These are phyloP conservation scores for Rosa lucieae DNA, from an alignment of 306 rosid genomes.

Conservation along the genomic window DNA sequence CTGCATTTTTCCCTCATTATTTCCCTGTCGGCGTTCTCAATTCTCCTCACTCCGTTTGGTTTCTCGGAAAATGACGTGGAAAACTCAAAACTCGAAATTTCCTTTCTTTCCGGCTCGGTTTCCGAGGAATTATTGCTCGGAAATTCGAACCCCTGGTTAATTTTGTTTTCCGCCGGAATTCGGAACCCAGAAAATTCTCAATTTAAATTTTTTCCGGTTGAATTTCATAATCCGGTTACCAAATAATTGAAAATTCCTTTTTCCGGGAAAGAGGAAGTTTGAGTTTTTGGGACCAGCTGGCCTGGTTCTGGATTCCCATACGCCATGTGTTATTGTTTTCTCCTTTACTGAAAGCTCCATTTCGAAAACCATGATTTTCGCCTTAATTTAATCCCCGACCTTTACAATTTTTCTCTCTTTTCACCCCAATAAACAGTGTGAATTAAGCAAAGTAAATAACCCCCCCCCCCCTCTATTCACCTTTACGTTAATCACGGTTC, in stretches of 20 bases:
- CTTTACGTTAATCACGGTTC: slow-evolving; percentile 2
- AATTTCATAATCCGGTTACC: not conserved
- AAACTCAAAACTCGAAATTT: not conserved
- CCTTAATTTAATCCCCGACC: not conserved
- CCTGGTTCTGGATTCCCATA: not conserved
- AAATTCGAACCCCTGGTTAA: not conserved
- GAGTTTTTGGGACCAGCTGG: slow-evolving; percentile 40
- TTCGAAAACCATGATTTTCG: slow-evolving; percentile 1
- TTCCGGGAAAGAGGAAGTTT: not conserved
- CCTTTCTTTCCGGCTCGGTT: not conserved
- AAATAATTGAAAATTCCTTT: not conserved
- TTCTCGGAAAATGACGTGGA: slow-evolving; percentile 8
- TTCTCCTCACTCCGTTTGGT: not conserved
- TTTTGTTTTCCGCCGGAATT: slow-evolving; percentile 11
- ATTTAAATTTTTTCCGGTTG: not conserved
- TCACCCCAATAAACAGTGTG: not conserved
- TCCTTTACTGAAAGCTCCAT: slow-evolving; percentile 18
- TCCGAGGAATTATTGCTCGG: not conserved
- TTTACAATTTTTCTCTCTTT: not conserved
- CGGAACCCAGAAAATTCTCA: not conserved
- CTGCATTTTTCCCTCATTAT: not conserved
- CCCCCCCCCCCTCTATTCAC: not conserved
- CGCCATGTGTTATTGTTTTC: not conserved
- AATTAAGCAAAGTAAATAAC: not conserved
- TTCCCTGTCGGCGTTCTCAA: not conserved